Evolutionary conservation across 257 asterid genomes (phyloP).

Genomic region (Capsicum baccatum): DNA sequence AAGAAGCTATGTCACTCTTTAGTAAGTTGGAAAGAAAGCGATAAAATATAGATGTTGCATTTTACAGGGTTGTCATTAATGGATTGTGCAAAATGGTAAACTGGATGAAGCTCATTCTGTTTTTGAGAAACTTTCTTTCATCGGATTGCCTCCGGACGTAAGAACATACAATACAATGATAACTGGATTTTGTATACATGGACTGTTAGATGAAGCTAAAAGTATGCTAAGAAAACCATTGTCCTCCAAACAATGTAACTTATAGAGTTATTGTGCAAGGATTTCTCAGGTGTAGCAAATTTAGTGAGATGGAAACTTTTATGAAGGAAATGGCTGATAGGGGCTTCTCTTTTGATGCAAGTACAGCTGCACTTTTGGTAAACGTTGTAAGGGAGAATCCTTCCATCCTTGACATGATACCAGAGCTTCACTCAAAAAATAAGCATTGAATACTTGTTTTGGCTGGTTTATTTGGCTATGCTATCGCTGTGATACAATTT

Average conservation of each 20-base stretch:
- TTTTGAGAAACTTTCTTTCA: background rate
- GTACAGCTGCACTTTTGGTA: background rate
- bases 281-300: background rate
- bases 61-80: background rate
- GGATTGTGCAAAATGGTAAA: background rate
- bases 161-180: background rate
- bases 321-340: conserved; percentile 33
- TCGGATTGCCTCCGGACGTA: background rate
- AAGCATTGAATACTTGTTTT: background rate
- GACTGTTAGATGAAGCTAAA: background rate
- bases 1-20: background rate
- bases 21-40: background rate
- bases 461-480: background rate
- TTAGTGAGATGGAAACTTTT: background rate
- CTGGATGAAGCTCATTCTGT: background rate
- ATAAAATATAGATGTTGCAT: background rate
- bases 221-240: background rate
- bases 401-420: background rate
- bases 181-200: background rate
- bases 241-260: background rate
- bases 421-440: background rate
- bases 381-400: background rate
- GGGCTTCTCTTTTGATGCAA: conserved; percentile 1
- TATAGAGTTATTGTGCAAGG: background rate
- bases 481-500: too few relatives aligned